A percentile compares a stretch with the other conserved stretches of the same genome.
Conservation (phyloP, 1,284 basidiomycete genomes). For the Takashimella koratensis region DNA sequence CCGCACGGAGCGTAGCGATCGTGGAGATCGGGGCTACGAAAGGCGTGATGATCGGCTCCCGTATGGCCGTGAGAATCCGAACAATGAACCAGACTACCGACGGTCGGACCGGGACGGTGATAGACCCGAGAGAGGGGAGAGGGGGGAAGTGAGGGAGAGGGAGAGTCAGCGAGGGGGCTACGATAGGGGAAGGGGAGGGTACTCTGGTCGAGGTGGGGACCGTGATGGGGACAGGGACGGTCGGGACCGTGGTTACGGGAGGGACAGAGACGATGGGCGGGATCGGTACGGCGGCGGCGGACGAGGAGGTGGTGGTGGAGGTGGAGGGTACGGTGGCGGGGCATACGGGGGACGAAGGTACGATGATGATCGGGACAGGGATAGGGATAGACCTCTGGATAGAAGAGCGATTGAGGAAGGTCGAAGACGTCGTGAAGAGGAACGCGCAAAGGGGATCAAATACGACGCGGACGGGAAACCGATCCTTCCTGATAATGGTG, state of each 20-base stretch:
- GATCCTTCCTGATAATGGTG: constrained; percentile 18
- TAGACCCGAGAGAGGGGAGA: constrained; percentile 1
- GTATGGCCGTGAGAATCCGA: constrained; percentile 31
- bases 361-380: constrained; percentile 12
- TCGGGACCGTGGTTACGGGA: constrained; percentile 10
- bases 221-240: constrained; percentile 14
- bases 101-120: constrained; percentile 4
- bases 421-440: constrained; percentile 43
- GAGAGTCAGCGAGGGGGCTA: background rate
- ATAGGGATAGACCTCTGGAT: constrained; percentile 35
- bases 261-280: constrained; percentile 13
- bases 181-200: constrained; percentile 4
- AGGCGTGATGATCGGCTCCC: background rate
- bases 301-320: constrained; percentile 11
- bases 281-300: constrained; percentile 11
- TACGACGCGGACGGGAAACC: constrained; percentile 29
- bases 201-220: constrained; percentile 7
- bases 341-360: constrained; percentile 14
- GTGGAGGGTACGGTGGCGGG: constrained; percentile 15
- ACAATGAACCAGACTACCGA: constrained; percentile 35
- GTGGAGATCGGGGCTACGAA: background rate
- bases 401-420: constrained; percentile 47
- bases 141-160: background rate
- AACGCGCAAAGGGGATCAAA: constrained; percentile 35
- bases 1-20: background rate